Base-by-base conservation (phyloP, 768 basidiomycete genomes). In the Boletus huronensis region DNA sequence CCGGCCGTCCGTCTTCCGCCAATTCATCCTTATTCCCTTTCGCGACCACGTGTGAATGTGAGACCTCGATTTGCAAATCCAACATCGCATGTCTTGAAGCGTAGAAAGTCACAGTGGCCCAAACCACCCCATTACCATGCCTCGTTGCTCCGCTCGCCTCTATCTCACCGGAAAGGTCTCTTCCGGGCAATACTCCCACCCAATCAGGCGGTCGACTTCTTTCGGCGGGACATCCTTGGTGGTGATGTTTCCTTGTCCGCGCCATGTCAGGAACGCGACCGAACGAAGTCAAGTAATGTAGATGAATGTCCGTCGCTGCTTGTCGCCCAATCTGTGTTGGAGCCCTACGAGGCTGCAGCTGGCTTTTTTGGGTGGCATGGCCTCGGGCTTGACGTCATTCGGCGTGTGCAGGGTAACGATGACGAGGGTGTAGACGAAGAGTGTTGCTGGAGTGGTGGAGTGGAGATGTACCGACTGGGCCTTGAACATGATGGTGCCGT, bases 301-400 rank as follows among this genome's bases (percentile, higher is more conserved):
- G 35, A 50, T 46, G 41, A 28, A 5, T 44, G 31, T 19, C 10
- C 53, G 8, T 52, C 58, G 4, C 19, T 53, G 23, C 54, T 28
- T 9, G 60, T 62, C 36, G 66, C 54, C n/a, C 67, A 68, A 36
- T 63, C 52, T 0, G 60, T 58, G 5, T 39, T 68, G 43, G 58
- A 46, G 17, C 55, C 67, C 13, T 68, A 68, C 51, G 67, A 68
- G 48, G 63, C 68, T 0, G 61, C 68, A 0, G 59, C 63, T 5
- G 67, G 65, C 44, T 68, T 68, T 60, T 69, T 52, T 48, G 67
- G 67, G 4, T 69, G 67, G 67, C 58, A 54, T 23, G 67, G 67
- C 23, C 56, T 68, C 31, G 59, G 65, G 17, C 23, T 57, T 13
- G 66, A 51, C 21, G 25, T 48, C 50, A 32, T 49, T 36, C 52